These are phyloP conservation scores for Xylaria scruposa DNA, from an alignment of 495 filamentous ascomycete species.

Conservation along the genomic window DNA sequence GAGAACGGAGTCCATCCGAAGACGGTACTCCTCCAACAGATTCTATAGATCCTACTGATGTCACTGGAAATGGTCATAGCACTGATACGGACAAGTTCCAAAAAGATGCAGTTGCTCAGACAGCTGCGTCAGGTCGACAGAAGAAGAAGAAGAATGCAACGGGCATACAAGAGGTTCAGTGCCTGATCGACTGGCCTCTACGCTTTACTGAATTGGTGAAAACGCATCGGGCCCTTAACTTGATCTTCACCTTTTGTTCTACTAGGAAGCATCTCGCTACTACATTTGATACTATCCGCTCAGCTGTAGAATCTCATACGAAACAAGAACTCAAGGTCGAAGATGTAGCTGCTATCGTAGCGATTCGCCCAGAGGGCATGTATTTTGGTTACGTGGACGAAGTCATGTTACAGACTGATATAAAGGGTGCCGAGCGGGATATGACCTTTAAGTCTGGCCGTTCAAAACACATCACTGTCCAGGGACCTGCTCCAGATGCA, in stretches of 20 bases:
- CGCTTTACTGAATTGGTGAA: conserved; percentile 74
- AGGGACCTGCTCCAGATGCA: conserved; percentile 52
- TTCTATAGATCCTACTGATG: not conserved
- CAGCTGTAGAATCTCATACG: conserved; percentile 83
- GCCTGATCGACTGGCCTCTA: conserved; percentile 68
- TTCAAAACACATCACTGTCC: conserved; percentile 48
- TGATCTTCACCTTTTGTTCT: conserved; percentile 93
- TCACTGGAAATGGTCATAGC: not conserved
- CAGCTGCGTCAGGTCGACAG: conserved; percentile 17
- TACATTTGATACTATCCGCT: conserved; percentile 85
- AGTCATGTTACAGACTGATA: conserved; percentile 76
- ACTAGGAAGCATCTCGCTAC: conserved; percentile 91
- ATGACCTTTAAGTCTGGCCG: conserved; percentile 55
- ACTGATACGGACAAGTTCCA: not conserved
- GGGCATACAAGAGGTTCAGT: conserved; percentile 25
- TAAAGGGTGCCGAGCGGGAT: conserved; percentile 67
- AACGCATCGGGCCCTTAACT: conserved; percentile 82
- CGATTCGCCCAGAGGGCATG: conserved; percentile 75
- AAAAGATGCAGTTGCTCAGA: conserved; percentile 36
- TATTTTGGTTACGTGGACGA: conserved; percentile 89
- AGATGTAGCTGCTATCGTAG: conserved; percentile 83
- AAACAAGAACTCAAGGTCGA: conserved; percentile 71
- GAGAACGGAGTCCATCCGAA: not conserved
- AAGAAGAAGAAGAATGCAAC: conserved; percentile 30
- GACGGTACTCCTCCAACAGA: conserved; percentile 3